Conservation (phyloP, 2,329 filamentous ascomycete species). For the Penicillium sp. region DNA sequence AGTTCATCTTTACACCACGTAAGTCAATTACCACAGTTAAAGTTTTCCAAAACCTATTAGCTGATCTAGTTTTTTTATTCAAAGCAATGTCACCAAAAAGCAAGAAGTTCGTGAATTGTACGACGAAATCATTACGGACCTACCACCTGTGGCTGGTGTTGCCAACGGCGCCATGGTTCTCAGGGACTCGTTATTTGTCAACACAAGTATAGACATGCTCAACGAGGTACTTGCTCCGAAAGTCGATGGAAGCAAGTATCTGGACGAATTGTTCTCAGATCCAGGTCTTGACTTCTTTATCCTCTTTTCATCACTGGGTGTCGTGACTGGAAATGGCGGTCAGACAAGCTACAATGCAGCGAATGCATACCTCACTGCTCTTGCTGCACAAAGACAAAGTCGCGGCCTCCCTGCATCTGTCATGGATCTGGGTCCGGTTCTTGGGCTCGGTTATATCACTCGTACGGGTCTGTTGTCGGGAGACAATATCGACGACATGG, state of each 20-base stretch:
- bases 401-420: slow-evolving; percentile 9
- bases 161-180: neutral
- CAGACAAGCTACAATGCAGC: slow-evolving; percentile 15
- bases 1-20: neutral
- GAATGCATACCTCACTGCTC: slow-evolving; percentile 9
- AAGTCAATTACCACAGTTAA: neutral
- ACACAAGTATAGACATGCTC: neutral
- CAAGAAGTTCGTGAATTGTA: neutral
- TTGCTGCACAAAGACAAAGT: neutral
- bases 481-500: neutral
- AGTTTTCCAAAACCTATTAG: neutral
- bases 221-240: neutral
- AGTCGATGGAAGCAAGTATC: neutral
- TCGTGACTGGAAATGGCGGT: slow-evolving; percentile 8
- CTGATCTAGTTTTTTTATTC: neutral
- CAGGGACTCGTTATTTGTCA: neutral
- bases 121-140: neutral
- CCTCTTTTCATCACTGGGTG: neutral
- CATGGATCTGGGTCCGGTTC: slow-evolving; percentile 1
- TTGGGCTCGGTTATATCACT: neutral
- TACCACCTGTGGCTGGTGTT: neutral
- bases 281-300: neutral
- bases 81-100: neutral
- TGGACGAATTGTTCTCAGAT: neutral
- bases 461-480: neutral